Conservation (phyloP, 1,284 basidiomycete species). For the Gomphus bonarii region DNA sequence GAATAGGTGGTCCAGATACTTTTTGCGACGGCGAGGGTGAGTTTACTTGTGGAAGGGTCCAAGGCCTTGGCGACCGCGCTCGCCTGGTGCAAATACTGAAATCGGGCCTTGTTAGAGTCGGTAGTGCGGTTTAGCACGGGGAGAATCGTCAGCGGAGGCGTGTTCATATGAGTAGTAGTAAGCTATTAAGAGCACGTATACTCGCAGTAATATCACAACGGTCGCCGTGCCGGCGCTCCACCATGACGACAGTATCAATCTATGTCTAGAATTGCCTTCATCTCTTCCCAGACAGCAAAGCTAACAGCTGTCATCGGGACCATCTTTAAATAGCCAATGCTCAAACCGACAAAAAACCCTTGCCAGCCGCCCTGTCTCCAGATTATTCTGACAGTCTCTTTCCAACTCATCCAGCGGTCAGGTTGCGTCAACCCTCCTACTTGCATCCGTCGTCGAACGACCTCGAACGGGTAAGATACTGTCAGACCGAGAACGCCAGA, state of each 20-base stretch:
- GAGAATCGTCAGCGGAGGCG: neutral
- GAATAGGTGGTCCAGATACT: slow-evolving; percentile 3
- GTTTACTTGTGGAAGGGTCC: neutral
- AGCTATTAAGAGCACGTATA: neutral
- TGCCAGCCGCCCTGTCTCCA: slow-evolving; percentile 66
- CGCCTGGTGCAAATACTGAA: neutral
- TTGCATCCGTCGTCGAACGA: slow-evolving; percentile 91
- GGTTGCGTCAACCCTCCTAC: slow-evolving; percentile 80
- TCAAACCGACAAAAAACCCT: slow-evolving; percentile 91
- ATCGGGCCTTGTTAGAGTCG: neutral
- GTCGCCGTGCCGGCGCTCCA: neutral
- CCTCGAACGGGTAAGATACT: slow-evolving; percentile 92
- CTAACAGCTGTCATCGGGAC: slow-evolving; percentile 91
- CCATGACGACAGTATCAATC: slow-evolving; percentile 12
- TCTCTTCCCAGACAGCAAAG: slow-evolving; percentile 68
- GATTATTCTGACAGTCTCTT: slow-evolving; percentile 65
- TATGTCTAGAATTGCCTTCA: slow-evolving; percentile 51
- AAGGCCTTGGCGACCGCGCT: neutral
- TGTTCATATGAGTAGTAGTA: neutral
- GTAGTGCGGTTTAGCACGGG: neutral
- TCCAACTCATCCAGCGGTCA: slow-evolving; percentile 70
- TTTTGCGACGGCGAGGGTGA: slow-evolving; percentile 4
- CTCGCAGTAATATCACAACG: neutral
- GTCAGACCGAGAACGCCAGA: slow-evolving; percentile 88
- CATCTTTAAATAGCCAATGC: slow-evolving; percentile 94